Evolutionary conservation across 495 filamentous ascomycete genomes (phyloP), one percentile per base, ranked within the genome.

Genomic region (Neurospora intermedia): DNA sequence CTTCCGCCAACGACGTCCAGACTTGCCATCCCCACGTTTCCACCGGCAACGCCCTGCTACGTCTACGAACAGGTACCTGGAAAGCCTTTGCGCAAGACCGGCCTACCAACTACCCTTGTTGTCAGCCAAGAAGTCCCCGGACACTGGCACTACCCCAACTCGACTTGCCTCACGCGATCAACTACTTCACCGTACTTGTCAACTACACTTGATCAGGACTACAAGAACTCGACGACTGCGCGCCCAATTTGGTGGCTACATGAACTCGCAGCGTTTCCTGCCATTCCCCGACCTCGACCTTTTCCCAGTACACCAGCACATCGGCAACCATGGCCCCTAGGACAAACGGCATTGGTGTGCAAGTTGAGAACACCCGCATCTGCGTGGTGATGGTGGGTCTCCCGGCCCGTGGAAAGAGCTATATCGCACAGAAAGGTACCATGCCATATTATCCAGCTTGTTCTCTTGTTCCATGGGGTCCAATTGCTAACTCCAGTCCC

Each of bases 321-420:
- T 74, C 70, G 40, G 72, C 76, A 77, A 79, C 43, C 23, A 86
- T 86, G 84, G 79, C 82, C 75, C 83, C 82, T 70, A 81, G 75
- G 73, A 82, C 79, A 81, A 86, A 85, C 71, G 83, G 84, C 73
- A 77, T 83, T 75, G 85, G 81, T 43, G 79, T 86, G 74, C 90
- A 96, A 92, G 92, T 92, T 74, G 96, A 98, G 84, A 93, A 97
- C 77, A 94, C 92, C 41, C 92, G 91, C 78, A 97, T 99, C 81
- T 97, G 94, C 78, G 94, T 99, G n/a, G 92, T 98, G 71, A 98
- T 99, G 96, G 96, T 99, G 69, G 96, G 96, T 54, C 85, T 99
- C 74, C 96, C 96, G 48, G 96, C 96, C 72, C 87, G 96, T 71
- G 96, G 96, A 78, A 99, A 99, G 87, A 96, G 92, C 82, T 90